A percentile compares a stretch with the other conserved stretches of the same genome.
Conservation (phyloP, 768 basidiomycete genomes). For the Kwoniella newhampshirensis region DNA sequence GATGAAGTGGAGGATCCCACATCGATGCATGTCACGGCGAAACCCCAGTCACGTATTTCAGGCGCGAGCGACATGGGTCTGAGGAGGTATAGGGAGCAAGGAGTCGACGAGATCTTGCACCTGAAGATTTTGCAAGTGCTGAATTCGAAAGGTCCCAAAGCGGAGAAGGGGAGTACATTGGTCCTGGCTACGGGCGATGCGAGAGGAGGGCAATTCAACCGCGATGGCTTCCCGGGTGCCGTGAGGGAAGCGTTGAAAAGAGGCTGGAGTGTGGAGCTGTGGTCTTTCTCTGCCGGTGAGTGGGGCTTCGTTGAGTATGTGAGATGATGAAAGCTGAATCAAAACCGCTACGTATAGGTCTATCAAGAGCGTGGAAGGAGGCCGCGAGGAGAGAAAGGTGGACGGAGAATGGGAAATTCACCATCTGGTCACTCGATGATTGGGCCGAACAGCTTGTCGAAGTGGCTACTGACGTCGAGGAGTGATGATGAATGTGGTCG, state of each 20-base stretch:
- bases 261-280: constrained; percentile 93
- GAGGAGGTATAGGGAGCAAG: constrained; percentile 66
- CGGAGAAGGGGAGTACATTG: constrained; percentile 56
- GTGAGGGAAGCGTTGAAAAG: constrained; percentile 79
- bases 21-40: constrained; percentile 20
- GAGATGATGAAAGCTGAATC: no score
- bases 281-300: constrained; percentile 76
- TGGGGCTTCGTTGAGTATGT: no score
- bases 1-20: constrained; percentile 37
- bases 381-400: constrained; percentile 39
- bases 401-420: constrained; percentile 37
- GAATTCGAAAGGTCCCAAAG: constrained; percentile 56
- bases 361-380: constrained; percentile 46
- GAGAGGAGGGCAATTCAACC: constrained; percentile 85
- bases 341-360: constrained; percentile 20
- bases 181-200: constrained; percentile 94
- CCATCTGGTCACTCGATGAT: constrained; percentile 41
- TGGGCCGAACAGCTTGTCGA: constrained; percentile 49
- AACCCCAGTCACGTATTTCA: constrained; percentile 16
- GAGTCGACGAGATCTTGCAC: constrained; percentile 91
- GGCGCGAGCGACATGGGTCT: constrained; percentile 13
- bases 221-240: constrained; percentile 86
- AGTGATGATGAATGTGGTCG: constrained; percentile 1
- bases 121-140: constrained; percentile 87
- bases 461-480: constrained; percentile 21